A percentile compares a stretch with the other conserved stretches of the same genome.
phyloP scores from a whole-genome alignment of 768 basidiomycete species.

The Tricholoma furcatifolium region DNA sequence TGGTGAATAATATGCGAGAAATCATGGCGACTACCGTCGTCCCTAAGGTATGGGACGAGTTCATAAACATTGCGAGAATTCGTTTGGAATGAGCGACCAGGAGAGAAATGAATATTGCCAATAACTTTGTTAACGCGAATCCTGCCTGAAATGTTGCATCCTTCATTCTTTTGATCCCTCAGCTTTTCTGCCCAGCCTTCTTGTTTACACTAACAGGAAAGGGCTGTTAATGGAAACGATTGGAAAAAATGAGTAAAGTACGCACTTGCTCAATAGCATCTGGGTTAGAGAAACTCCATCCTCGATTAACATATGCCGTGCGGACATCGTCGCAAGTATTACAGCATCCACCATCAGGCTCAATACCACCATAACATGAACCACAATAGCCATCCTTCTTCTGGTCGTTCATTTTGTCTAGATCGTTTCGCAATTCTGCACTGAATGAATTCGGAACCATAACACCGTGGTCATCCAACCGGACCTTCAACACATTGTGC shows the following conservation, averaged over 20 bases:
- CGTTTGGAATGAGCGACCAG: slow-evolving; percentile 93
- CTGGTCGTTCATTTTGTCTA: slow-evolving; percentile 73
- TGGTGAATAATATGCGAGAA: slow-evolving; percentile 88
- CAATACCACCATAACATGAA: slow-evolving; percentile 89
- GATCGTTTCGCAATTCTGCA: slow-evolving; percentile 79
- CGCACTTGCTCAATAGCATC: slow-evolving; percentile 90
- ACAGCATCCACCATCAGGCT: slow-evolving; percentile 82
- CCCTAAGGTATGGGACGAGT: slow-evolving; percentile 91
- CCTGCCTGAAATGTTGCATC: slow-evolving; percentile 90
- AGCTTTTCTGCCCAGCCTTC: slow-evolving; percentile 97
- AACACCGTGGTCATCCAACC: slow-evolving; percentile 60
- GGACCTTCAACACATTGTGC: slow-evolving; percentile 85
- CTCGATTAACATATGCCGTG: slow-evolving; percentile 82
- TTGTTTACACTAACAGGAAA: slow-evolving; percentile 65
- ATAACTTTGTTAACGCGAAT: slow-evolving; percentile 97
- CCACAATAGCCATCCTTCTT: slow-evolving; percentile 78
- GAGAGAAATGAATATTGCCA: slow-evolving; percentile 93
- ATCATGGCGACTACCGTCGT: slow-evolving; percentile 86
- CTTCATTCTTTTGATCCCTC: slow-evolving; percentile 88
- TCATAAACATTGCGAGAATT: slow-evolving; percentile 79
- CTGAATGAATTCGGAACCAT: slow-evolving; percentile 54
- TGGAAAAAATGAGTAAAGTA: not conserved
- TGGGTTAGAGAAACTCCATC: slow-evolving; percentile 94
- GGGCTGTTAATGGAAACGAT: not conserved
- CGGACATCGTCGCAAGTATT: slow-evolving; percentile 96